phyloP scores from a whole-genome alignment of 108 stramenopile genomes.

The Fragilaria radians region DNA sequence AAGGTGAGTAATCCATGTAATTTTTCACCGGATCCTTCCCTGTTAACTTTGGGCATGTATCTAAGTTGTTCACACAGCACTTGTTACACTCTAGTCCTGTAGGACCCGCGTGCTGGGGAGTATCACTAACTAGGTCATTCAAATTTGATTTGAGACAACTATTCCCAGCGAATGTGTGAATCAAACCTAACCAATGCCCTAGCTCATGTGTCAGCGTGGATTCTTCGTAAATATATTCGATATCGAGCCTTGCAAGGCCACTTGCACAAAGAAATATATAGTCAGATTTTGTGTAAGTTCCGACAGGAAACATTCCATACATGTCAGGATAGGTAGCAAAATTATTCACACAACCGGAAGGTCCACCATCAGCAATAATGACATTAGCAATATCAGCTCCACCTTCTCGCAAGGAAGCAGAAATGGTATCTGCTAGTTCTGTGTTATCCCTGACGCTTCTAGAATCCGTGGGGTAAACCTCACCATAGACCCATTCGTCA shows the following conservation, averaged over 20 bases:
- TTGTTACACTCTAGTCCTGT: not conserved
- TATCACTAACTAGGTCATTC: conserved; percentile 24
- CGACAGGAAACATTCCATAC: not conserved
- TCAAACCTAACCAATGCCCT: conserved; percentile 41
- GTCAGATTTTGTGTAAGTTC: not conserved
- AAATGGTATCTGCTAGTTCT: not conserved
- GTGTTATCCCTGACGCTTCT: not conserved
- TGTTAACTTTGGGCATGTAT: conserved; percentile 15
- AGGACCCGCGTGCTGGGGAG: conserved; percentile 8
- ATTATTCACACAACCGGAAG: not conserved
- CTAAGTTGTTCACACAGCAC: not conserved
- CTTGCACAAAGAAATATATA: not conserved
- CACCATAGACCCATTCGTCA: not conserved
- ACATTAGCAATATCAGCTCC: not conserved
- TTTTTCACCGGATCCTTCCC: conserved; percentile 15
- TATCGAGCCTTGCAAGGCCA: not conserved
- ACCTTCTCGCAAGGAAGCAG: not conserved
- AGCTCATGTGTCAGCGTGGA: conserved; percentile 33
- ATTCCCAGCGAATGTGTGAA: conserved; percentile 18
- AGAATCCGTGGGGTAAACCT: not conserved
- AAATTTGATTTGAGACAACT: not conserved
- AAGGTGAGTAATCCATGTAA: conserved; percentile 12
- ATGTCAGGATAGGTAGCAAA: not conserved
- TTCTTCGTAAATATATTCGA: conserved; percentile 1
- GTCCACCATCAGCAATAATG: not conserved